Conservation (phyloP, 2,329 filamentous ascomycete species). For the Penicillium sp. region DNA sequence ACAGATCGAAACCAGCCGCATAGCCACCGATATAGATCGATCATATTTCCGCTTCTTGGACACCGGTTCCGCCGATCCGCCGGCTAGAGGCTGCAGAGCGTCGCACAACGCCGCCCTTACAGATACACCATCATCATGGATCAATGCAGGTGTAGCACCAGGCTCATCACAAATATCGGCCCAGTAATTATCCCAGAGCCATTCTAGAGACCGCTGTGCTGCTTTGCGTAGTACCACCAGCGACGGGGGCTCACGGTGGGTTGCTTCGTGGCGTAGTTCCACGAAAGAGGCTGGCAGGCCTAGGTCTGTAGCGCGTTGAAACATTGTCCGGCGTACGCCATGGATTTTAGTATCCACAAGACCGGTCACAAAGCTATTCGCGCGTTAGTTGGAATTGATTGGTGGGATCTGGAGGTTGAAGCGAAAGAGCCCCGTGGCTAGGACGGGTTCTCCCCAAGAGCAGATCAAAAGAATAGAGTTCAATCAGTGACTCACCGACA, state of each 20-base stretch:
- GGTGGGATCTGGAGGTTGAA: constrained; percentile 1
- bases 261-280: constrained; percentile 84
- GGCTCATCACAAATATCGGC: constrained; percentile 44
- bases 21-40: constrained; percentile 23
- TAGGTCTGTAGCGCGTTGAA: constrained; percentile 44
- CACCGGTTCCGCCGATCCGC: constrained; percentile 16
- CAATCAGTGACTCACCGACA: constrained; percentile 40
- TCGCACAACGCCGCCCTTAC: constrained; percentile 21
- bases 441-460: neutral
- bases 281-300: constrained; percentile 70
- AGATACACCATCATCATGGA: constrained; percentile 13
- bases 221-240: constrained; percentile 72
- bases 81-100: constrained; percentile 20
- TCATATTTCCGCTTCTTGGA: constrained; percentile 35
- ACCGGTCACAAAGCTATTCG: constrained; percentile 46
- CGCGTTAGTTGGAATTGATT: neutral
- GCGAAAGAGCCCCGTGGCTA: no score
- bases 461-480: neutral
- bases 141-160: constrained; percentile 3
- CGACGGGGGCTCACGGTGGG: constrained; percentile 82
- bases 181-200: constrained; percentile 95
- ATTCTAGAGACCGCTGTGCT: constrained; percentile 69
- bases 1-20: constrained; percentile 33
- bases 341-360: constrained; percentile 47
- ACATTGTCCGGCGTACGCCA: constrained; percentile 47